Evolutionary conservation across 2,329 filamentous ascomycete genomes (phyloP).

Genomic region (Botrytis fabae): DNA sequence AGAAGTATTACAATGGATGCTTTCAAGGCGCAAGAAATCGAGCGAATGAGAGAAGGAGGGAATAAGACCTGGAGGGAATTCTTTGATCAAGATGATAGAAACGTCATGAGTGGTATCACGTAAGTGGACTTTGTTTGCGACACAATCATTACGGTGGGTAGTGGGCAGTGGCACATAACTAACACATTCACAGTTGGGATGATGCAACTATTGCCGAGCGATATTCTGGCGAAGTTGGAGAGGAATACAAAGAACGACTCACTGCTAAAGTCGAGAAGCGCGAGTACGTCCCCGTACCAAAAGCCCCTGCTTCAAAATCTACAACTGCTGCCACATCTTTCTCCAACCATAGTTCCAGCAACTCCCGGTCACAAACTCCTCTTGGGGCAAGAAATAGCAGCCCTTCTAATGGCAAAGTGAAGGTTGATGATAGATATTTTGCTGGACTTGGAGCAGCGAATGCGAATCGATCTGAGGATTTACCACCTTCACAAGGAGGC

Average conservation of each 20-base stretch:
- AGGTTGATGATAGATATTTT: constrained; percentile 86
- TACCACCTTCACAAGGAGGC: constrained; percentile 87
- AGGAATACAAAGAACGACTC: constrained; percentile 92
- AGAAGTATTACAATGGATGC: constrained; percentile 98
- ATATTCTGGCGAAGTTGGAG: constrained; percentile 85
- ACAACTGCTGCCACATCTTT: constrained; percentile 18
- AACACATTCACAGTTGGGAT: constrained; percentile 55
- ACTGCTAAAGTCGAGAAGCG: constrained; percentile 83
- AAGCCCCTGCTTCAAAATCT: constrained; percentile 41
- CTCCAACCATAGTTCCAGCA: constrained; percentile 20
- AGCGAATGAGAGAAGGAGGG: constrained; percentile 88
- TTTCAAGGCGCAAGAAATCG: constrained; percentile 90
- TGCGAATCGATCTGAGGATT: constrained; percentile 66
- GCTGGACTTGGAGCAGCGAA: constrained; percentile 82
- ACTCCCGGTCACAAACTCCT: constrained; percentile 29
- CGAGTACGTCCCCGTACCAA: constrained; percentile 77
- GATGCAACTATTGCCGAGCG: constrained; percentile 86
- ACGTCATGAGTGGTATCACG: constrained; percentile 61
- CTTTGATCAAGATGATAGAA: constrained; percentile 72
- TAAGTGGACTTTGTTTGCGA: constrained; percentile 27
- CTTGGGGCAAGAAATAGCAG: constrained; percentile 31
- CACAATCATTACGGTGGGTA: background rate
- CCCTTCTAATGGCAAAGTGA: constrained; percentile 50
- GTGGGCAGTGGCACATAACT: constrained; percentile 14
- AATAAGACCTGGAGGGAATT: constrained; percentile 86